Evolutionary conservation across 352 stramenopile species (phyloP), one percentile per base, ranked within the genome.

Genomic region (Globisporangium rhizosaccharum): DNA sequence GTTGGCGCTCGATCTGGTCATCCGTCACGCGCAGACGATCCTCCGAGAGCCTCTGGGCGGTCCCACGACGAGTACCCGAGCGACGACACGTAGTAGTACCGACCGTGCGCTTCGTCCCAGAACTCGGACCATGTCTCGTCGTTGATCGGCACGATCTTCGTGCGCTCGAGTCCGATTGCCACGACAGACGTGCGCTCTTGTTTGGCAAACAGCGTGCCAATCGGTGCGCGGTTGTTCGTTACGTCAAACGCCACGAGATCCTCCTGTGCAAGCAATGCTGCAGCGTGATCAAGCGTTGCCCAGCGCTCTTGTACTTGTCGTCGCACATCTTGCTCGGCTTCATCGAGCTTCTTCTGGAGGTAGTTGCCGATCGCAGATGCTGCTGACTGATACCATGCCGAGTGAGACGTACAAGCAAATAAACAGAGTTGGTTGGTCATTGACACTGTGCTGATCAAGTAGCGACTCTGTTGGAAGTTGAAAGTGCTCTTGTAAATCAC

Each of bases 341-440:
- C 53, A 23, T 75, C 64, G 4, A 83, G 59, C 41, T 76, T 85
- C 57, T 85, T 84, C 47, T 83, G 72, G 14, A 80, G 56, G 42
- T 73, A 76, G 20, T 47, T 65, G 41, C 47, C 49, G 26, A 68
- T 44, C 15, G 56, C 39, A 9, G 54, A 59, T 8, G 45, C 39
- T 30, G 56, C 41, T 5, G 48, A 56, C 23, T 67, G 18, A 36
- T 36, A 36, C 30, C 30, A 36, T 36, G 30, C 9, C 4, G 30
- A 36, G 30, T 8, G 30, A 36, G 8, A 45, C 18, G n/a, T n/a
- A 51, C n/a, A 5, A 51, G 42, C 6, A 53, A 20, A 17, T 4
- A 52, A 4, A 8, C 30, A 36, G 9, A 3, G 9, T 3, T 8
- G 9, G 30, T 36, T n/a, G n/a, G n/a, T n/a, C 30, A 36, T 3